phyloP scores from a whole-genome alignment of 495 filamentous ascomycete genomes.

The Venustampulla echinocandica region DNA sequence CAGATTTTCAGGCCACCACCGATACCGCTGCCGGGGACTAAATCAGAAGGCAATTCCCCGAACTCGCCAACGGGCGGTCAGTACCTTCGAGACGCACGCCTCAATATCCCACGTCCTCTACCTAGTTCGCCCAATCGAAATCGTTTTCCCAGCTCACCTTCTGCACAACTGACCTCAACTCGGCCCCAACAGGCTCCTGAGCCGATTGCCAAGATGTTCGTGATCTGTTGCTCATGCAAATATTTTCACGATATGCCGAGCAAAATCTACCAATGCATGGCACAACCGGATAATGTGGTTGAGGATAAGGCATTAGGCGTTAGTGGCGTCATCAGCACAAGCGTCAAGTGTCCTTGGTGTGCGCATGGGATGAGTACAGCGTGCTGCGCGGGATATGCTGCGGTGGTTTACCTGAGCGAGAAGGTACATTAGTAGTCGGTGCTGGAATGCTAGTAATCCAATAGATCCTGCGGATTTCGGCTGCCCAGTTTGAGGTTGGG shows the following conservation, averaged over 20 bases:
- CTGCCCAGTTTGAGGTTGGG: no score
- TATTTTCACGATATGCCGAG: constrained; percentile 77
- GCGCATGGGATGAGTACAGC: constrained; percentile 59
- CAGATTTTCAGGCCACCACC: constrained; percentile 18
- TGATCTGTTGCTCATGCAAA: constrained; percentile 73
- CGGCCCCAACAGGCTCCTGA: neutral
- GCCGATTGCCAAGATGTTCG: constrained; percentile 64
- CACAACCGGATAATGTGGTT: constrained; percentile 49
- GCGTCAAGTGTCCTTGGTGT: constrained; percentile 71
- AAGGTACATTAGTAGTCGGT: constrained; percentile 45
- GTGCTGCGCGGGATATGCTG: constrained; percentile 68
- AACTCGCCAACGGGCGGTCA: constrained; percentile 2
- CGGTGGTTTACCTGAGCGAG: constrained; percentile 60
- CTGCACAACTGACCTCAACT: neutral
- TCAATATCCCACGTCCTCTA: constrained; percentile 21
- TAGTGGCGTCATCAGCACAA: constrained; percentile 44
- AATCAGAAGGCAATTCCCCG: constrained; percentile 7
- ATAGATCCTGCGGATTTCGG: no score
- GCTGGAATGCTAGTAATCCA: no score
- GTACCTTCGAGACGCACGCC: constrained; percentile 31
- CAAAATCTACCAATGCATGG: constrained; percentile 65
- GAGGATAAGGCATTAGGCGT: constrained; percentile 38
- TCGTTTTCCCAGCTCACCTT: neutral
- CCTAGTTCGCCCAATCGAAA: neutral
- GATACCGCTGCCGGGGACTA: constrained; percentile 4